Evolutionary conservation across 108 stramenopile species (phyloP), one percentile per base, ranked within the genome.

Genomic region (Stephanodiscus triporus): DNA sequence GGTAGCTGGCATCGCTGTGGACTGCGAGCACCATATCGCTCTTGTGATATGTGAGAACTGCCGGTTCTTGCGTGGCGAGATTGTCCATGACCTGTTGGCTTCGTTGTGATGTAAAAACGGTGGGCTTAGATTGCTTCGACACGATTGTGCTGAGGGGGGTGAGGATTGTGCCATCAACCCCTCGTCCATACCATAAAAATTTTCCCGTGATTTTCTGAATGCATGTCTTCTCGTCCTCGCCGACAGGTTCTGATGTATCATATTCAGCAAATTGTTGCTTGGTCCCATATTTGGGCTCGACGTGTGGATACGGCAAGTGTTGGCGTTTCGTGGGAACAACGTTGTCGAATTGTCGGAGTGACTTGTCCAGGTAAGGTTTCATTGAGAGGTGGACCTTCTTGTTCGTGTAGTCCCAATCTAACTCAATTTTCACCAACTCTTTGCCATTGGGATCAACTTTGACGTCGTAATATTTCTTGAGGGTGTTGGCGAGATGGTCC

Each of bases 191-290:
- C 40, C 40, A 42, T 42, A 42, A 42, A 42, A 42, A 42, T 45
- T 45, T 45, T 45, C 43, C 43, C 14, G 43, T 45, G 43, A 45
- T 45, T 45, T 45, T 45, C 43, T 45, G 43, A 45, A 45, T 45
- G 14, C 14, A 16, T 16, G 14, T 45, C 43, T 45, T 45, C 43
- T 45, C 43, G 14, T 45, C 43, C 14, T 45, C 14, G 43, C 43
- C 43, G 14, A 45, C 43, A 45, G 43, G 43, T 45, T 45, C 43
- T 45, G 43, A 45, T 45, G 14, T 16, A 16, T 45, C 16, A 4
- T 45, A 45, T 45, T 45, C 43, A 16, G 43, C 43, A 45, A 45
- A 45, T 45, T 45, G 43, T 45, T 45, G 43, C 43, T 45, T 45
- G 43, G 43, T 16, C 16, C 43, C 43, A 45, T 45, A 45, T 45